phyloP scores from a whole-genome alignment of 2,329 filamentous ascomycete species.

The Acrodontium crateriforme region DNA sequence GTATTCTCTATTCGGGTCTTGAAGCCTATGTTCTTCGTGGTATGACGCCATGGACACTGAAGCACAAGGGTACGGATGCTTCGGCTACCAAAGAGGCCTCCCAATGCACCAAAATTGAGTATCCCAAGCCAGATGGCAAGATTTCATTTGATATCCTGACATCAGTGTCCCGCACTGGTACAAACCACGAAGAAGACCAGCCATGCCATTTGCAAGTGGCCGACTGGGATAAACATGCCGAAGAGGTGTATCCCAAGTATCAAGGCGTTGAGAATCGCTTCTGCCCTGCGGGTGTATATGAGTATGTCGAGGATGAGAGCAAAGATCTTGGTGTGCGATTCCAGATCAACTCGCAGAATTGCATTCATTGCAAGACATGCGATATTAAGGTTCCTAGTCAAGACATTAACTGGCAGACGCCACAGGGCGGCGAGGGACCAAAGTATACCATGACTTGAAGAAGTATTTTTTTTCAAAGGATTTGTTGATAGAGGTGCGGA shows the following conservation, averaged over 20 bases:
- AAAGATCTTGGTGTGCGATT: constrained; percentile 85
- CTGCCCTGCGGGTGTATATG: constrained; percentile 93
- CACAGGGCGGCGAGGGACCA: constrained; percentile 66
- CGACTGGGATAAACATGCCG: constrained; percentile 85
- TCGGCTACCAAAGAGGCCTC: constrained; percentile 68
- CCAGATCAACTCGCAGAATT: constrained; percentile 96
- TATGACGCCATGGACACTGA: constrained; percentile 79
- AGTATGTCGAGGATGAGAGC: constrained; percentile 84
- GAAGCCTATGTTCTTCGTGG: constrained; percentile 83
- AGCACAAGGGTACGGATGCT: constrained; percentile 66
- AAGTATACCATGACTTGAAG: constrained; percentile 48
- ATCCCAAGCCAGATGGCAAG: constrained; percentile 90
- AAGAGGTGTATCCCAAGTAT: constrained; percentile 70
- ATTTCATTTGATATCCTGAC: constrained; percentile 94
- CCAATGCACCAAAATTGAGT: constrained; percentile 76
- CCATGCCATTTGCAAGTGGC: constrained; percentile 89
- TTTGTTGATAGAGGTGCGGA: no score
- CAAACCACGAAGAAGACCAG: constrained; percentile 97
- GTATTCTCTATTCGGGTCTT: constrained; percentile 81
- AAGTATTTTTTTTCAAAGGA: no score
- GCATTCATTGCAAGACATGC: constrained; percentile 98
- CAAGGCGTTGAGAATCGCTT: constrained; percentile 93
- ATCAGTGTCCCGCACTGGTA: constrained; percentile 85
- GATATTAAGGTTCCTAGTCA: constrained; percentile 96
- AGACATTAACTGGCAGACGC: constrained; percentile 90